A percentile compares a stretch with the other conserved stretches of the same genome.
Conservation (phyloP, 2,329 filamentous ascomycete species). For the Microdochium nivale region DNA sequence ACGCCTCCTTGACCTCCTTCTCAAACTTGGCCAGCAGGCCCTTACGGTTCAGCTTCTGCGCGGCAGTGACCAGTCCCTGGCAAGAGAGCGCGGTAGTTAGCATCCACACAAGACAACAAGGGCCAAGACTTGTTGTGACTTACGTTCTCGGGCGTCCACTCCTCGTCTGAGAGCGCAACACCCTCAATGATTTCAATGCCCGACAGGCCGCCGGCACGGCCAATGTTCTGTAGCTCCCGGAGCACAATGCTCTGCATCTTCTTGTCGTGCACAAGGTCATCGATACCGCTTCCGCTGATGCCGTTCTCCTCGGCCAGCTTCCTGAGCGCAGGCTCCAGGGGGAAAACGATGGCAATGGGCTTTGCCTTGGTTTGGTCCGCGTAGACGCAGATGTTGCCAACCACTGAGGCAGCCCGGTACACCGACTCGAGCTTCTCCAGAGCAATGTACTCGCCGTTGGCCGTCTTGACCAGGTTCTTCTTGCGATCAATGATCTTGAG, state of each 20-base stretch:
- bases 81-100: conserved; percentile 14
- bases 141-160: conserved; percentile 69
- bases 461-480: conserved; percentile 82
- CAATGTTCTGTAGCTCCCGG: conserved; percentile 53
- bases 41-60: conserved; percentile 65
- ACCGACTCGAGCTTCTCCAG: conserved; percentile 60
- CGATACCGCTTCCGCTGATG: conserved; percentile 48
- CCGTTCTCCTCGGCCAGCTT: conserved; percentile 38
- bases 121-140: conserved; percentile 26
- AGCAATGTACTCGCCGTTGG: conserved; percentile 76
- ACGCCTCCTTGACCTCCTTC: conserved; percentile 53
- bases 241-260: conserved; percentile 56
- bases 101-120: neutral
- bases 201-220: conserved; percentile 52
- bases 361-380: conserved; percentile 41
- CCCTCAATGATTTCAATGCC: conserved; percentile 65
- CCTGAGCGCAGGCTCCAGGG: conserved; percentile 45
- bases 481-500: conserved; percentile 75
- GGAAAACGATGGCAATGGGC: conserved; percentile 48
- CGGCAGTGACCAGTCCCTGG: conserved; percentile 57
- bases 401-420: conserved; percentile 40
- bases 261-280: conserved; percentile 59
- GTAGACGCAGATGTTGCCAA: conserved; percentile 49
- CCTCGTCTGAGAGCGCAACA: conserved; percentile 62
- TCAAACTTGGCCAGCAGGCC: conserved; percentile 54